These are phyloP conservation scores for Coemansia sp. DNA, from an alignment of 192 early-diverging fungal genomes.

Conservation along the genomic window DNA sequence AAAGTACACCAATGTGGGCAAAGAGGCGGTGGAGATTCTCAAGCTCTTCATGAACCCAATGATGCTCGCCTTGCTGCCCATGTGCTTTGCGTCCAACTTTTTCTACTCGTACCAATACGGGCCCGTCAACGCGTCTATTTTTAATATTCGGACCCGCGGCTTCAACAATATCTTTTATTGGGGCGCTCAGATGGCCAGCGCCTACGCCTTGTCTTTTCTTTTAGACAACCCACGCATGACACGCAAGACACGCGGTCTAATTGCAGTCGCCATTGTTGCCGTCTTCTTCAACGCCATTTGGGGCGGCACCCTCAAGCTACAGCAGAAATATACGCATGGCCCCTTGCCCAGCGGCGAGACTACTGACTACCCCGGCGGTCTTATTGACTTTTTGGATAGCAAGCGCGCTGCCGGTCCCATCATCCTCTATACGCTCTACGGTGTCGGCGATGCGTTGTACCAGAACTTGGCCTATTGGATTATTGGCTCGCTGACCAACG, in stretches of 20 bases:
- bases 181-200: conserved; percentile 72
- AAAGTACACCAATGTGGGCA: conserved; percentile 65
- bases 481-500: conserved; percentile 82
- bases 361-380: conserved; percentile 38
- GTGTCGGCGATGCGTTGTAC: conserved; percentile 76
- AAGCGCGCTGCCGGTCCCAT: conserved; percentile 60
- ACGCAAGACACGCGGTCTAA: conserved; percentile 64
- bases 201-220: conserved; percentile 64
- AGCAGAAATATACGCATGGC: conserved; percentile 59
- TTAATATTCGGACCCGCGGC: conserved; percentile 69
- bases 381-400: conserved; percentile 49
- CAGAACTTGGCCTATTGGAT: conserved; percentile 81
- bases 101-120: conserved; percentile 79
- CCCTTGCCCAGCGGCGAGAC: conserved; percentile 15
- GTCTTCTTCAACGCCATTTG: conserved; percentile 60
- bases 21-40: conserved; percentile 60
- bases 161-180: conserved; percentile 80
- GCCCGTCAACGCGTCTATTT: conserved; percentile 67
- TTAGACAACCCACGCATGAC: conserved; percentile 61
- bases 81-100: conserved; percentile 77
- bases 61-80: conserved; percentile 68
- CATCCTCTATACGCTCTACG: conserved; percentile 72
- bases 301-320: conserved; percentile 63
- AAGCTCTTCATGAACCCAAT: conserved; percentile 66
- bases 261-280: conserved; percentile 56